A percentile compares a stretch with the other conserved stretches of the same genome.
These are phyloP conservation scores for Hypoxylon lienhwacheense DNA, from an alignment of 495 filamentous ascomycete genomes.

Conservation along the genomic window DNA sequence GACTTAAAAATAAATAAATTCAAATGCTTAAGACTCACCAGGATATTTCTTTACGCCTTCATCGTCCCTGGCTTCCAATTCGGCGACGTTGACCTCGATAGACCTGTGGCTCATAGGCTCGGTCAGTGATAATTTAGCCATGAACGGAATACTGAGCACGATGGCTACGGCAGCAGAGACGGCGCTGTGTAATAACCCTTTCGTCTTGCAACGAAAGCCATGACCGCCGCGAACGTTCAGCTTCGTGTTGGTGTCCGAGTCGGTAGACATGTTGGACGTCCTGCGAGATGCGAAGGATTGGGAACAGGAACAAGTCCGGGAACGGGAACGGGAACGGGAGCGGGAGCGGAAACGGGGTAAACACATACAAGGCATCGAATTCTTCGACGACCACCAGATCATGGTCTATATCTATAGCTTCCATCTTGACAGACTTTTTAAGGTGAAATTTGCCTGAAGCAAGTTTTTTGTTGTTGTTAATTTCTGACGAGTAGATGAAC, in stretches of 20 bases:
- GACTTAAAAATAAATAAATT: too few species aligned
- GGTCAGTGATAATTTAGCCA: conserved; percentile 26
- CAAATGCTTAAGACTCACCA: conserved; percentile 38
- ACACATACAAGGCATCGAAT: conserved; percentile 52
- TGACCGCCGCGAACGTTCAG: conserved; percentile 7
- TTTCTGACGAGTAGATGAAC: conserved; percentile 24
- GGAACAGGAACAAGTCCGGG: neutral
- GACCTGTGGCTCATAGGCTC: conserved; percentile 28
- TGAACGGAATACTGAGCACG: conserved; percentile 19
- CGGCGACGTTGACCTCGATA: conserved; percentile 36
- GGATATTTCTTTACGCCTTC: conserved; percentile 44
- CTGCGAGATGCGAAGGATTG: neutral
- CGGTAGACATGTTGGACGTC: too few species aligned
- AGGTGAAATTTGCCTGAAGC: too few species aligned
- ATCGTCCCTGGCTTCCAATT: conserved; percentile 15
- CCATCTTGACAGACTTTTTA: conserved; percentile 25
- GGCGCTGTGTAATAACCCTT: conserved; percentile 18
- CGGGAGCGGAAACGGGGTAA: too few species aligned
- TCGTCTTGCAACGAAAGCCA: conserved; percentile 18
- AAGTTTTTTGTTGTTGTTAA: conserved; percentile 14
- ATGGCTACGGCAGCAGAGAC: conserved; percentile 25
- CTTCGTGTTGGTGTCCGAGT: too few species aligned
- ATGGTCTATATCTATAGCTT: conserved; percentile 41
- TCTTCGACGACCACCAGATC: conserved; percentile 48
- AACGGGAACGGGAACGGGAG: conserved; percentile 15